phyloP scores from a whole-genome alignment of 768 basidiomycete species.

The Tulasnella sp. region DNA sequence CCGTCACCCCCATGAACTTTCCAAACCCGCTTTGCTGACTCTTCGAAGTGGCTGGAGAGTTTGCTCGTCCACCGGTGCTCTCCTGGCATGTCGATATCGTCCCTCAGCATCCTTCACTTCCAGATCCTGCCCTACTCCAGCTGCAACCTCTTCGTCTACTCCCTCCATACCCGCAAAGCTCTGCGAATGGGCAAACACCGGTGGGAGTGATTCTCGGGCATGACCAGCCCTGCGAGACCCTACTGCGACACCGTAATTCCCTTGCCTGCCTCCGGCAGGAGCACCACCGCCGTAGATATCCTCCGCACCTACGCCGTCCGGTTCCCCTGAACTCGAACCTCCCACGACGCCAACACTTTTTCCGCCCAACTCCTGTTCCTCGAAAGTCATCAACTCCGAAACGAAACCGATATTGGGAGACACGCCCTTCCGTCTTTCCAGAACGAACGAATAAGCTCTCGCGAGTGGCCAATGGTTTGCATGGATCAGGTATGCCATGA shows the following conservation, averaged over 20 bases:
- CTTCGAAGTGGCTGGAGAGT: slow-evolving; percentile 82
- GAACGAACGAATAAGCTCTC: slow-evolving; percentile 79
- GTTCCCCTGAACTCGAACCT: slow-evolving; percentile 18
- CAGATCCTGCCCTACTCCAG: slow-evolving; percentile 61
- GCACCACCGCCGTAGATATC: slow-evolving; percentile 24
- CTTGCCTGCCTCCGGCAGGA: slow-evolving; percentile 15
- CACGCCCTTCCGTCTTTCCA: slow-evolving; percentile 85
- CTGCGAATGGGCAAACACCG: slow-evolving; percentile 20
- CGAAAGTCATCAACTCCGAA: slow-evolving; percentile 91
- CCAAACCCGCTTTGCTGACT: slow-evolving; percentile 87
- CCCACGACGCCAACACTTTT: slow-evolving; percentile 53
- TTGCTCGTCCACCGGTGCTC: slow-evolving; percentile 75
- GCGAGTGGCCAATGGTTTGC: slow-evolving; percentile 95
- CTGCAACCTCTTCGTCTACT: not conserved
- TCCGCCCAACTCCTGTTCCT: slow-evolving; percentile 76
- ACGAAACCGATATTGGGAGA: slow-evolving; percentile 98
- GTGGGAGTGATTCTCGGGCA: slow-evolving; percentile 14
- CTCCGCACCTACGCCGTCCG: slow-evolving; percentile 24
- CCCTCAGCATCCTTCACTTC: slow-evolving; percentile 80
- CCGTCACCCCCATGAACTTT: slow-evolving; percentile 34
- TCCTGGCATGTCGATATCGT: slow-evolving; percentile 73
- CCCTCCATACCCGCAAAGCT: slow-evolving; percentile 18
- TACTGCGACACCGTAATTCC: not conserved
- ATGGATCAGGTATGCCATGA: slow-evolving; percentile 95
- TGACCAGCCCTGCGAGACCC: slow-evolving; percentile 9